phyloP scores from a whole-genome alignment of 257 asterid genomes.

The Petunia secreta region DNA sequence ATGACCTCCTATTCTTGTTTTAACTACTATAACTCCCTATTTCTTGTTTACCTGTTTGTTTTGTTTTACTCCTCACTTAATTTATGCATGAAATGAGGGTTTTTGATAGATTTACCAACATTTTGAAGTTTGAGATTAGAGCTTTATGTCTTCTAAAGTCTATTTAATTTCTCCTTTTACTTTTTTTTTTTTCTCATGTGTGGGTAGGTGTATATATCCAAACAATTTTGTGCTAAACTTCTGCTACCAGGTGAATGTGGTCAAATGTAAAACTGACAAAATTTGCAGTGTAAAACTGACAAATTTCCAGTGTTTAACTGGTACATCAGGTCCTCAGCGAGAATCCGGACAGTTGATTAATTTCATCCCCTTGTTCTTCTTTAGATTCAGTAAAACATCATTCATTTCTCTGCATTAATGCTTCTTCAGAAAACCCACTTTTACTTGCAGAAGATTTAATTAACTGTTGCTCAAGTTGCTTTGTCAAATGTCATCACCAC shows the following conservation, averaged over 20 bases:
- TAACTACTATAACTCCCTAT: not conserved
- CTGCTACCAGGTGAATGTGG: slow-evolving; percentile 20
- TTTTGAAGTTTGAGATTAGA: not conserved
- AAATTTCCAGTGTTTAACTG: slow-evolving; percentile 23
- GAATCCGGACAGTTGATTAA: slow-evolving; percentile 25
- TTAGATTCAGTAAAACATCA: slow-evolving; percentile 24
- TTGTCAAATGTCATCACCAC: not conserved
- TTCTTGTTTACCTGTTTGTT: not conserved
- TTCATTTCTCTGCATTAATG: slow-evolving; percentile 7
- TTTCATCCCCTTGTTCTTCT: not conserved
- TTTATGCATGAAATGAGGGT: slow-evolving; percentile 1
- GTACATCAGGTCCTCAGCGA: slow-evolving; percentile 14
- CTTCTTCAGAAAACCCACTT: not conserved
- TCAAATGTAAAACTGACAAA: slow-evolving; percentile 18
- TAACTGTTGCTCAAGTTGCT: not conserved
- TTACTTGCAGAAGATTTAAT: not conserved
- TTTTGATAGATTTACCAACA: not conserved
- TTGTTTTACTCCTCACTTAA: not conserved
- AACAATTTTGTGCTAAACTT: slow-evolving; percentile 14
- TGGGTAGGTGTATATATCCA: slow-evolving; percentile 9
- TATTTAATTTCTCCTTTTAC: not conserved
- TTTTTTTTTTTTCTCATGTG: not conserved
- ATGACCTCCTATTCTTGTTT: not conserved
- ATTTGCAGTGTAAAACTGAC: slow-evolving; percentile 26
- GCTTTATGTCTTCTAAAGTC: not conserved